Evolutionary conservation across 1,139 yeast genomes (phyloP), one percentile per base, ranked within the genome.

Genomic region (Pichia sp.): DNA sequence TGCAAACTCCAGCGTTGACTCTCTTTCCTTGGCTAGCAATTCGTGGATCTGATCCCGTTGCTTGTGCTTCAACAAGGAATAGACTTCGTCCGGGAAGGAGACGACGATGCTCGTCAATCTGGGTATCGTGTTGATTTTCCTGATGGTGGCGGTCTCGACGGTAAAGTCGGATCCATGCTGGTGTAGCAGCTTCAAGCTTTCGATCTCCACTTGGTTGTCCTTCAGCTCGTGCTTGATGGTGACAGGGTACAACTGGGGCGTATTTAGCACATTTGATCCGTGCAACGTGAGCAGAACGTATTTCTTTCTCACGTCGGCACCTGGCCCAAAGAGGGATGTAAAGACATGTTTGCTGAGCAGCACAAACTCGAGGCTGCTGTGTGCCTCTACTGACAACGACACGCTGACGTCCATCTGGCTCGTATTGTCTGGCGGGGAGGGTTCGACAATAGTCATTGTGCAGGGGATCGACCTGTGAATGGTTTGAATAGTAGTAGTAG

Each of bases 51-150:
- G 50, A 63, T 59, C 59, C 71, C 67, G 70, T 3, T 71, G 62
- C 54, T 74, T 71, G 10, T 72, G 65, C 45, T 71, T 66, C 46
- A 80, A 64, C 2, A 80, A 63, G 6, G 67, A 63, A 60, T 77
- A 80, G 7, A 80, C 73, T 46, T 73, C 76, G 6, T 60, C 58
- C 0, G 84, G 84, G n/a, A 78, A 75, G 1, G 75, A 67, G 2
- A 80, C 31, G 16, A 70, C 62, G 34, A 67, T 48, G 27, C 55
- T 48, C 4, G 33, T 57, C 29, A 68, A 61, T 9, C 51, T 56
- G 5, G 67, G 55, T 8, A 66, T 46, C 7, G 50, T 58, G 4
- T 48, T 41, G 6, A 65, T 40, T 0, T 61, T 58, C 2, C 50
- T 54, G 10, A 68, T 51, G 7, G 56, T 49, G 27, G 65, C 65